phyloP scores from a whole-genome alignment of 2,329 filamentous ascomycete species.

The Aspergillus flavus region DNA sequence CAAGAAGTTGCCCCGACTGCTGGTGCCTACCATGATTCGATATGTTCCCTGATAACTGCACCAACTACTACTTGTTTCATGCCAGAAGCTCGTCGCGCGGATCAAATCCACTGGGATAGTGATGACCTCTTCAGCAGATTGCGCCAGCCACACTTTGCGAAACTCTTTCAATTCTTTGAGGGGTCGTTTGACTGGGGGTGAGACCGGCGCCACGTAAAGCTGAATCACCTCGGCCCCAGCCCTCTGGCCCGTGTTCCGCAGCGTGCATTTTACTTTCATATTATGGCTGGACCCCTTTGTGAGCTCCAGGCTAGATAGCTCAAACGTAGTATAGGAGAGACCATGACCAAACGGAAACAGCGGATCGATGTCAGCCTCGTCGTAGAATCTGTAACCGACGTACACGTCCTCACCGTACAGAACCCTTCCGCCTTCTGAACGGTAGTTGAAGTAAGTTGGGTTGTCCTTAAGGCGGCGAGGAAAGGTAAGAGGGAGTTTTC shows the following conservation, averaged over 20 bases:
- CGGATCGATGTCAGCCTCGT: slow-evolving; percentile 62
- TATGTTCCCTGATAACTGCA: too few species aligned
- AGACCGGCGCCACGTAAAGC: slow-evolving; percentile 41
- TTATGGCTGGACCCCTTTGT: too few species aligned
- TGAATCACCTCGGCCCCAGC: slow-evolving; percentile 57
- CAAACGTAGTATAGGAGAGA: slow-evolving; percentile 72
- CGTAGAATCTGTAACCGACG: slow-evolving; percentile 77
- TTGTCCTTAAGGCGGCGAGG: slow-evolving; percentile 43
- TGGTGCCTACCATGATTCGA: too few species aligned
- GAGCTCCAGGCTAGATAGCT: slow-evolving; percentile 45
- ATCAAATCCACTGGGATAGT: too few species aligned
- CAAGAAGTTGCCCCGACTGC: too few species aligned
- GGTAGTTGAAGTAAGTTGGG: slow-evolving; percentile 72
- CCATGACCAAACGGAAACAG: slow-evolving; percentile 78
- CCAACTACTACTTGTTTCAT: too few species aligned
- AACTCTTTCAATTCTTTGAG: slow-evolving; percentile 63
- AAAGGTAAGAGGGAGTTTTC: slow-evolving; percentile 73
- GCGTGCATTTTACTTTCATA: too few species aligned
- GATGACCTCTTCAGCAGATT: too few species aligned
- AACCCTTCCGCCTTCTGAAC: slow-evolving; percentile 66
- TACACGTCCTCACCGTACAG: slow-evolving; percentile 78
- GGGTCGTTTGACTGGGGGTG: slow-evolving; percentile 22
- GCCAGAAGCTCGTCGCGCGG: too few species aligned
- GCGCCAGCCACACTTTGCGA: slow-evolving; percentile 59
- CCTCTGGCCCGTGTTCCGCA: slow-evolving; percentile 38